phyloP scores from a whole-genome alignment of 805 yeast species.

The Candida endomychidarum region DNA sequence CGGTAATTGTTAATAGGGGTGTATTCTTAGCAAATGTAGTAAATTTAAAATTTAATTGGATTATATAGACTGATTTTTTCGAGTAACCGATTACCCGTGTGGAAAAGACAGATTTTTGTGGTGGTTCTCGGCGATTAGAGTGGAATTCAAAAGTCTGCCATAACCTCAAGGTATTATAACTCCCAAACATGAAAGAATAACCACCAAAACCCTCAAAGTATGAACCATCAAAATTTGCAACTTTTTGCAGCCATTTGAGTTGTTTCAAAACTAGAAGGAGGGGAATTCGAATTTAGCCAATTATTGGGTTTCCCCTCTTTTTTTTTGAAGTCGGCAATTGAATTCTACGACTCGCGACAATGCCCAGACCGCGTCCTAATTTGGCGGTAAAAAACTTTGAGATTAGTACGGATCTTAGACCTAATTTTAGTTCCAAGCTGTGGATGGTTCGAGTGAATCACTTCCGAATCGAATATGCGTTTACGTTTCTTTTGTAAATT shows the following conservation, averaged over 20 bases:
- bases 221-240: background rate
- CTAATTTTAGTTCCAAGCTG: background rate
- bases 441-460: slow-evolving; percentile 3
- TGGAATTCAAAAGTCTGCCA: slow-evolving; percentile 1
- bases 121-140: slow-evolving; percentile 3
- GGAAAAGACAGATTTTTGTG: slow-evolving; percentile 8
- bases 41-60: slow-evolving; percentile 8
- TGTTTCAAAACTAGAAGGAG: background rate
- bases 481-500: background rate
- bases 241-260: slow-evolving; percentile 6
- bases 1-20: slow-evolving; percentile 4
- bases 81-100: slow-evolving; percentile 12
- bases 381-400: too few relatives aligned
- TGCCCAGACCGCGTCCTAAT: background rate
- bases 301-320: slow-evolving; percentile 9
- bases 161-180: too few relatives aligned
- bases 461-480: slow-evolving; percentile 7
- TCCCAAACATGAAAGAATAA: too few relatives aligned
- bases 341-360: slow-evolving; percentile 2
- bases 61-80: background rate
- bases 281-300: slow-evolving; percentile 2
- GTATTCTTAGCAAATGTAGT: background rate
- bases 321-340: slow-evolving; percentile 4
- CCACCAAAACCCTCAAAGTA: too few relatives aligned
- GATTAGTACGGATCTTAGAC: background rate